Evolutionary conservation across 495 filamentous ascomycete species (phyloP).

Genomic region (Hyaloscypha variabilis): DNA sequence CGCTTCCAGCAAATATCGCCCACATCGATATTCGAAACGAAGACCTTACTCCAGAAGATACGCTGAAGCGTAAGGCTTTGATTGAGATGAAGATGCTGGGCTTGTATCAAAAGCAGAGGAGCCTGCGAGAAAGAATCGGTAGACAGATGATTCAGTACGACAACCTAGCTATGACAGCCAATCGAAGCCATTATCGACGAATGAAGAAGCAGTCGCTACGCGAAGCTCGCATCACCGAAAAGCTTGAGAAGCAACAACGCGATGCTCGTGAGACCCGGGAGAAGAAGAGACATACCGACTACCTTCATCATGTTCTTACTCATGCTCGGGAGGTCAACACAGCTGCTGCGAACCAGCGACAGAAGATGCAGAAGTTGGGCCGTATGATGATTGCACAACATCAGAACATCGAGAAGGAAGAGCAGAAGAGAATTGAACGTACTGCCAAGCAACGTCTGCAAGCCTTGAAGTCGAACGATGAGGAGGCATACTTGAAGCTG

Average conservation of each 20-base stretch:
- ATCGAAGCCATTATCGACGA: conserved; percentile 82
- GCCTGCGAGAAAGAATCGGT: conserved; percentile 80
- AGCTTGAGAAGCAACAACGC: conserved; percentile 96
- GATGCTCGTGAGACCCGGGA: conserved; percentile 92
- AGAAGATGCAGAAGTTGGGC: conserved; percentile 80
- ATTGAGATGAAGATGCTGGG: conserved; percentile 91
- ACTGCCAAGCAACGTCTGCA: conserved; percentile 99
- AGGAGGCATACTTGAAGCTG: conserved; percentile 96
- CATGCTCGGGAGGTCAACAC: conserved; percentile 65
- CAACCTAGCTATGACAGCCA: conserved; percentile 93
- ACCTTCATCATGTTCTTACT: conserved; percentile 71
- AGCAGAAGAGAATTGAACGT: conserved; percentile 94
- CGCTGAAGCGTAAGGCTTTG: conserved; percentile 82
- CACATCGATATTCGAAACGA: conserved; percentile 79
- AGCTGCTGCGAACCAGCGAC: conserved; percentile 63
- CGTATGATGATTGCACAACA: conserved; percentile 86
- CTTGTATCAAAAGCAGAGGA: conserved; percentile 81
- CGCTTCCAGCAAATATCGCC: conserved; percentile 77
- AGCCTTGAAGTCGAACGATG: conserved; percentile 97
- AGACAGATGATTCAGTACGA: conserved; percentile 90
- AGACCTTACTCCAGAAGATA: conserved; percentile 71
- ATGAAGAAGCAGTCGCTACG: conserved; percentile 96
- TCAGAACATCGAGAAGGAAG: conserved; percentile 96
- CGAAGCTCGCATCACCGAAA: conserved; percentile 97
- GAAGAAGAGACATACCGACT: conserved; percentile 94